Conservation (phyloP, 768 basidiomycete species). For the Trichaptum fuscoviolaceum region DNA sequence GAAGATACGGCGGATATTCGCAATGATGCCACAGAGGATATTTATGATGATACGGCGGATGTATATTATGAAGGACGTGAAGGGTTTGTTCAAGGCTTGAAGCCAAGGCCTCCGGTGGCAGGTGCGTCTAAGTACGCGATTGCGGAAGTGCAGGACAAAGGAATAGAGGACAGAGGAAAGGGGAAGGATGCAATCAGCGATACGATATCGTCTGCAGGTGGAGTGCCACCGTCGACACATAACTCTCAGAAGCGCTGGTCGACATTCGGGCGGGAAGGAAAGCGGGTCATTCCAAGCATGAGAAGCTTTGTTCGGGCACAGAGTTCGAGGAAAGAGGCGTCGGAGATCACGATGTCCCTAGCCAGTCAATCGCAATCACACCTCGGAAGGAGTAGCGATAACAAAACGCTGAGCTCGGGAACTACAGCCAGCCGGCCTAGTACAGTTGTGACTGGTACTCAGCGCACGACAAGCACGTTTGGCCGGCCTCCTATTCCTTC, state of each 20-base stretch:
- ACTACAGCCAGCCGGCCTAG: slow-evolving; percentile 5
- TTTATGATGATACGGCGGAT: background rate
- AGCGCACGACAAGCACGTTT: background rate
- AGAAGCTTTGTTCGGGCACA: slow-evolving; percentile 5
- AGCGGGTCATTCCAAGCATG: slow-evolving; percentile 1
- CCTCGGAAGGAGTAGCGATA: slow-evolving; percentile 1
- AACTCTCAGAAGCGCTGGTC: slow-evolving; percentile 9
- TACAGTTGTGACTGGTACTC: background rate
- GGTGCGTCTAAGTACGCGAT: slow-evolving; percentile 26
- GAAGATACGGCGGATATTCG: background rate
- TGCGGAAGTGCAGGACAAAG: slow-evolving; percentile 8
- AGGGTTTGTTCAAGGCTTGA: slow-evolving; percentile 3
- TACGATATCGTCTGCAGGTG: slow-evolving; percentile 12
- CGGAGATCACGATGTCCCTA: background rate
- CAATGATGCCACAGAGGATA: no score
- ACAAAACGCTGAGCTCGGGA: slow-evolving; percentile 4
- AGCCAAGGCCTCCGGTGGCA: slow-evolving; percentile 25
- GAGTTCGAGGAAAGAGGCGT: slow-evolving; percentile 5
- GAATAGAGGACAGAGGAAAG: background rate
- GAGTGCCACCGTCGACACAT: slow-evolving; percentile 2
- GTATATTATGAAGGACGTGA: slow-evolving; percentile 9
- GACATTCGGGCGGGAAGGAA: slow-evolving; percentile 8
- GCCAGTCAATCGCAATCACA: slow-evolving; percentile 6
- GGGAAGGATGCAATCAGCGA: slow-evolving; percentile 17
- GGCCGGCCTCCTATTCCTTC: slow-evolving; percentile 2